Percentiles rank a stretch among this genome's conserved stretches.
These are phyloP conservation scores for Amanita molliuscula DNA, from an alignment of 768 basidiomycete species.

Conservation along the genomic window DNA sequence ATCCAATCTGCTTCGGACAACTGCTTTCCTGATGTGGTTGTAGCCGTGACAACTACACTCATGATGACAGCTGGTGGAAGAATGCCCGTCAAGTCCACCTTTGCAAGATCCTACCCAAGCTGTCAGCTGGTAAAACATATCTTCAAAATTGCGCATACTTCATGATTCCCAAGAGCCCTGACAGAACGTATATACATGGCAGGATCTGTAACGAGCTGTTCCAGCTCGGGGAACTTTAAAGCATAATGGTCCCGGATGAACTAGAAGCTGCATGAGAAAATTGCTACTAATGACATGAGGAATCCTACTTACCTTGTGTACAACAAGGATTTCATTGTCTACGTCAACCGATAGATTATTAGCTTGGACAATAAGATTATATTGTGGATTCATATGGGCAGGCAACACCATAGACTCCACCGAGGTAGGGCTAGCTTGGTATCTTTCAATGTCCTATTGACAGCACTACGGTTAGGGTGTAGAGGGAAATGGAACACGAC, in stretches of 20 bases:
- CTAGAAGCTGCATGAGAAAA: constrained; percentile 25
- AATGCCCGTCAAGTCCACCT: constrained; percentile 69
- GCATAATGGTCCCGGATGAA: constrained; percentile 98
- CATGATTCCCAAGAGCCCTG: constrained; percentile 75
- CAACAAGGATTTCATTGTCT: constrained; percentile 94
- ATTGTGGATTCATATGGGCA: constrained; percentile 89
- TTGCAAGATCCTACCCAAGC: constrained; percentile 66
- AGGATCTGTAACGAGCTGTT: constrained; percentile 89
- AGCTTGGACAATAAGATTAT: constrained; percentile 91
- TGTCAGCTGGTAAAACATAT: constrained; percentile 2
- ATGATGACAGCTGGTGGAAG: constrained; percentile 87
- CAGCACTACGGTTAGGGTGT: background rate
- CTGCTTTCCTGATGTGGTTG: constrained; percentile 73
- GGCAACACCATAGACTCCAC: constrained; percentile 70
- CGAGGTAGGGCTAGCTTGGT: constrained; percentile 68
- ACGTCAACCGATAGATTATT: constrained; percentile 98
- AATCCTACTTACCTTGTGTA: constrained; percentile 67
- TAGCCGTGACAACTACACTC: constrained; percentile 93
- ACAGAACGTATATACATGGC: constrained; percentile 90
- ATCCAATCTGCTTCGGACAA: constrained; percentile 66
- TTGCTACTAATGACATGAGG: constrained; percentile 7
- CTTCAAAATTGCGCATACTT: constrained; percentile 30
- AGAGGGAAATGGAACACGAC: background rate
- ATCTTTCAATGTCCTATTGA: constrained; percentile 80
- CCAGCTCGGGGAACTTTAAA: constrained; percentile 91